Percentiles rank a stretch among this genome's conserved stretches.
Evolutionary conservation across 106 monocot genomes (phyloP).

Genomic region (Dioscorea zingiberensis): DNA sequence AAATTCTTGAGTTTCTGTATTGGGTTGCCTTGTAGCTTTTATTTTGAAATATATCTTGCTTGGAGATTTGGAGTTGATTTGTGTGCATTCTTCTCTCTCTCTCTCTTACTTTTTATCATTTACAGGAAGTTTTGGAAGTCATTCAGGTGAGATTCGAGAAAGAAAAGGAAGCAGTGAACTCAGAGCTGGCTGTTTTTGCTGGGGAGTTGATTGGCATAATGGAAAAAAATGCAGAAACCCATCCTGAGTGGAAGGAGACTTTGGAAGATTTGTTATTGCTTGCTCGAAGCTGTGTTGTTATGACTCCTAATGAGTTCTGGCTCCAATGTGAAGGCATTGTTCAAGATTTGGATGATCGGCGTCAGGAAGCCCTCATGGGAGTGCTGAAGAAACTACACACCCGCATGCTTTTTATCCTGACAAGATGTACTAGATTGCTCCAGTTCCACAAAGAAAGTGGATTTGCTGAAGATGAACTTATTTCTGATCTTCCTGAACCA

Average conservation of each 20-base stretch:
- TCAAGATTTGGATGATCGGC: constrained; percentile 72
- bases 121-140: constrained; percentile 55
- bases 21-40: too few species aligned
- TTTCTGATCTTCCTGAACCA: constrained; percentile 33
- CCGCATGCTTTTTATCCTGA: constrained; percentile 84
- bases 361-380: constrained; percentile 77
- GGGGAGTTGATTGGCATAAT: constrained; percentile 67
- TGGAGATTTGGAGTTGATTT: neutral
- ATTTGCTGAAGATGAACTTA: constrained; percentile 29
- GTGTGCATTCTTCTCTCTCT: constrained; percentile 2
- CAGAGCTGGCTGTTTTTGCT: constrained; percentile 63
- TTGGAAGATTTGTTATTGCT: constrained; percentile 75
- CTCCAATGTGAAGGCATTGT: constrained; percentile 77
- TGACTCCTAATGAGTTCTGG: constrained; percentile 77
- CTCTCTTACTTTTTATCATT: constrained; percentile 1
- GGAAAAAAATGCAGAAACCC: constrained; percentile 32
- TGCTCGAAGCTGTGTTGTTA: constrained; percentile 64
- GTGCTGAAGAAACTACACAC: constrained; percentile 82
- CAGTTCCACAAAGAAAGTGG: constrained; percentile 79
- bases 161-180: constrained; percentile 72
- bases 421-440: constrained; percentile 80
- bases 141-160: constrained; percentile 57
- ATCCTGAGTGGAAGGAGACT: constrained; percentile 48
- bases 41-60: too few species aligned
- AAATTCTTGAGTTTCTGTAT: too few species aligned